Evolutionary conservation across 202 grass and related monocot species (phyloP).

Genomic region (Schoenoplectus triqueter): DNA sequence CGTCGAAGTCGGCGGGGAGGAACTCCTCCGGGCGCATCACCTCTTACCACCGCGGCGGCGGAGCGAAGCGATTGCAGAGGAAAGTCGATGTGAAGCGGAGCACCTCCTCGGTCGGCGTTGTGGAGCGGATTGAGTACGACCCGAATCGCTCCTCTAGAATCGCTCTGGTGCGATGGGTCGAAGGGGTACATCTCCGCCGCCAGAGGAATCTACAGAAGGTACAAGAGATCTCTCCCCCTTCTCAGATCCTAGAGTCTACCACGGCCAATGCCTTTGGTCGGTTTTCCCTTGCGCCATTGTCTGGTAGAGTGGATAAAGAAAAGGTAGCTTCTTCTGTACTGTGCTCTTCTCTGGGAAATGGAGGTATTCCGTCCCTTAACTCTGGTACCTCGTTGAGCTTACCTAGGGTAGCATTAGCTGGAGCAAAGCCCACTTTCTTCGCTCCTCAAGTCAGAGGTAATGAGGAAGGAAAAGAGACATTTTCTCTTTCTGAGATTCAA

Average conservation of each 20-base stretch:
- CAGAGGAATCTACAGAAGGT: background rate
- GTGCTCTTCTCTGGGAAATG: constrained; percentile 22
- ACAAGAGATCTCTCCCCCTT: background rate
- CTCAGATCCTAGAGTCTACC: constrained; percentile 16
- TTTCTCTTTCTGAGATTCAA: constrained; percentile 45
- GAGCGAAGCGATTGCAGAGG: constrained; percentile 46
- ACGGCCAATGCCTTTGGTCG: background rate
- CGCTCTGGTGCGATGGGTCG: constrained; percentile 45
- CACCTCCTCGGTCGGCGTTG: constrained; percentile 37
- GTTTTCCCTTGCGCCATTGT: constrained; percentile 15
- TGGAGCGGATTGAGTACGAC: constrained; percentile 52
- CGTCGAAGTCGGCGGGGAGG: constrained; percentile 42
- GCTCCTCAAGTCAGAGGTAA: constrained; percentile 33
- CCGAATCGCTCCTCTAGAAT: constrained; percentile 47
- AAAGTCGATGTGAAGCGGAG: constrained; percentile 52
- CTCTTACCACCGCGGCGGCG: constrained; percentile 44
- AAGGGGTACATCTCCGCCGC: constrained; percentile 28
- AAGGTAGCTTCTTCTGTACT: constrained; percentile 37
- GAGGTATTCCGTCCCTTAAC: constrained; percentile 20
- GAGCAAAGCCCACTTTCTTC: constrained; percentile 41
- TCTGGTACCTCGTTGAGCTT: constrained; percentile 29
- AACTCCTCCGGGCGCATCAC: constrained; percentile 48
- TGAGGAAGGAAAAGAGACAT: constrained; percentile 21
- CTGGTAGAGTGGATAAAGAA: constrained; percentile 1
- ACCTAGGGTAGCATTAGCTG: constrained; percentile 43